phyloP scores from a whole-genome alignment of 495 filamentous ascomycete species.

The Penicillium flavigenum region DNA sequence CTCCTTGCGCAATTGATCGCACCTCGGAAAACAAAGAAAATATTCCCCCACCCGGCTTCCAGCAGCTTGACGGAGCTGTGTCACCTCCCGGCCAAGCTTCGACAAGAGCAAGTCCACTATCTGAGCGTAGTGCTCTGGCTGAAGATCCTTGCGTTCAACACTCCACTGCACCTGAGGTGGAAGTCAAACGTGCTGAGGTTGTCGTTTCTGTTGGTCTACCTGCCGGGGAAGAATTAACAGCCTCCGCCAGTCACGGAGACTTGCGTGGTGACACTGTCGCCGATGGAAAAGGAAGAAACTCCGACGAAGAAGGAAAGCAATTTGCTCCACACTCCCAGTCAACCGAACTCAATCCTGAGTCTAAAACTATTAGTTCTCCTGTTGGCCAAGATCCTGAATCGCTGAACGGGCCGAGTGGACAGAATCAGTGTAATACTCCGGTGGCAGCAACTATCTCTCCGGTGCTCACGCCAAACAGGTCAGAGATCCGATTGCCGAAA shows the following conservation, averaged over 20 bases:
- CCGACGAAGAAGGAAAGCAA: background rate
- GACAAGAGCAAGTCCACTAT: slow-evolving; percentile 8
- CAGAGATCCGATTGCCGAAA: background rate
- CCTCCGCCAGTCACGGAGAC: background rate
- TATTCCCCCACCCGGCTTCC: slow-evolving; percentile 17
- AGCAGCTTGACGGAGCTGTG: background rate
- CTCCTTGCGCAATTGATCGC: slow-evolving; percentile 10
- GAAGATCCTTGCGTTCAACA: slow-evolving; percentile 11
- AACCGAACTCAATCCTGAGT: background rate
- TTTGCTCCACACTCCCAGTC: background rate
- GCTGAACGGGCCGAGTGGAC: background rate
- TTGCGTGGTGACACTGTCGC: background rate
- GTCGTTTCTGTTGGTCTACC: background rate
- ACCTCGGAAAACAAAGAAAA: slow-evolving; percentile 26
- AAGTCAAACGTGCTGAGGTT: background rate
- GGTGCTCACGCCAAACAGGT: background rate
- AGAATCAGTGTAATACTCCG: background rate
- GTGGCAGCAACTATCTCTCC: slow-evolving; percentile 1
- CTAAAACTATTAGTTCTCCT: background rate
- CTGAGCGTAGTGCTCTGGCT: slow-evolving; percentile 12
- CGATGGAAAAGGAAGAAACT: background rate
- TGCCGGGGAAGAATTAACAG: background rate
- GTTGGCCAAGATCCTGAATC: background rate
- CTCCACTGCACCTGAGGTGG: background rate
- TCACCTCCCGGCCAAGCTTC: slow-evolving; percentile 5